Conservation (phyloP, 177 flowering plant genomes). For the Vitis hybrid region DNA sequence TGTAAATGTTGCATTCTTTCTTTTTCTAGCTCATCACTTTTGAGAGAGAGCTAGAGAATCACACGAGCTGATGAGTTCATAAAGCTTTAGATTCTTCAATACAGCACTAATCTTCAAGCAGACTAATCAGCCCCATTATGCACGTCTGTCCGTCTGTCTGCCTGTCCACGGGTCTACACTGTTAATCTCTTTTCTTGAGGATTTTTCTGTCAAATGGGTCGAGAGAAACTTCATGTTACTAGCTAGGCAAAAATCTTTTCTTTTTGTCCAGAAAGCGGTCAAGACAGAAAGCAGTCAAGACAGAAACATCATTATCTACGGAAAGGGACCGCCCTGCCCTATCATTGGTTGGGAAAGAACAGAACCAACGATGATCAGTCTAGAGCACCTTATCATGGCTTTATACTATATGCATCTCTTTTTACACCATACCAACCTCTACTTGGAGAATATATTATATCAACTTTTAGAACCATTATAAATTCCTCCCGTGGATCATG, state of each 20-base stretch:
- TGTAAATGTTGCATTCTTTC: constrained; percentile 3
- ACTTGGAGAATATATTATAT: constrained; percentile 10
- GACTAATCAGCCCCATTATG: background rate
- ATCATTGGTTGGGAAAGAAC: constrained; percentile 25
- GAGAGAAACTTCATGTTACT: background rate
- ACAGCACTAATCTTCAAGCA: constrained; percentile 10
- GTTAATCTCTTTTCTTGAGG: no score
- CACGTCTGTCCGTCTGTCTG: background rate
- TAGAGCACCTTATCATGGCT: constrained; percentile 29
- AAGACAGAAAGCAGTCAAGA: constrained; percentile 18
- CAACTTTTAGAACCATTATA: constrained; percentile 13
- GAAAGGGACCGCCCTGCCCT: constrained; percentile 11
- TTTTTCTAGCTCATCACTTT: constrained; percentile 7
- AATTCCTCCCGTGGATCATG: constrained; percentile 5
- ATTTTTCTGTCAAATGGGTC: background rate
- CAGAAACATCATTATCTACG: constrained; percentile 13
- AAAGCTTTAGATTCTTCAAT: constrained; percentile 20
- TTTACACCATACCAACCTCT: background rate
- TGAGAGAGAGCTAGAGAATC: constrained; percentile 6
- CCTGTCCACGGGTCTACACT: no score
- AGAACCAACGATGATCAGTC: constrained; percentile 19
- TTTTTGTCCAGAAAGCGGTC: background rate
- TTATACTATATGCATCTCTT: constrained; percentile 26
- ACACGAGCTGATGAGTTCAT: constrained; percentile 8
- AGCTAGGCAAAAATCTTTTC: constrained; percentile 3